Percentiles rank a stretch among this genome's conserved stretches.
Conservation (phyloP, 495 filamentous ascomycete genomes). For the Aspergillus conjunctus region DNA sequence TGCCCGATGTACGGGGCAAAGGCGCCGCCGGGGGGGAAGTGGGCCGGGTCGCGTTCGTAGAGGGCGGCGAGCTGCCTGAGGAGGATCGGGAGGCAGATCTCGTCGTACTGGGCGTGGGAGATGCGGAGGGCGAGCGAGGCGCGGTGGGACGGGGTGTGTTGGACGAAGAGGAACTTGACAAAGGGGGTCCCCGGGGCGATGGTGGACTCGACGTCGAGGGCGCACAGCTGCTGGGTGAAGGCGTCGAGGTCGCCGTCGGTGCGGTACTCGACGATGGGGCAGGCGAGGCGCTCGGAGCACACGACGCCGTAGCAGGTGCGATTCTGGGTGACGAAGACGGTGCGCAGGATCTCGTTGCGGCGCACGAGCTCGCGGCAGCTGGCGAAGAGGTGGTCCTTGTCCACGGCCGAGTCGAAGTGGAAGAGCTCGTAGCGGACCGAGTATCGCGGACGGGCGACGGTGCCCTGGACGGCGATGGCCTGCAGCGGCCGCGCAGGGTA, state of each 20-base stretch:
- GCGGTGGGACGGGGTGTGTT: neutral
- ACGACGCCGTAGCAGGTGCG: neutral
- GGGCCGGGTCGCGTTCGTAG: neutral
- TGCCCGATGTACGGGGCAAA: neutral
- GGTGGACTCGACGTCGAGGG: neutral
- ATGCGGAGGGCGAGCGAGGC: neutral
- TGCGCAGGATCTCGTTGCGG: neutral
- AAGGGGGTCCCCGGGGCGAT: neutral
- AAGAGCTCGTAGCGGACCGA: neutral
- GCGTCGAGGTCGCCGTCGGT: neutral
- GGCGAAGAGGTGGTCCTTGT: neutral
- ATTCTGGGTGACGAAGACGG: neutral
- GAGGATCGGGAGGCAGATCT: neutral
- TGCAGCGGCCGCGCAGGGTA: neutral
- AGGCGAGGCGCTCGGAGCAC: neutral
- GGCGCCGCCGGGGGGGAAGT: neutral
- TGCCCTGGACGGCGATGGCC: neutral
- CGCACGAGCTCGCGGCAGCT: neutral
- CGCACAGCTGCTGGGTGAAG: neutral
- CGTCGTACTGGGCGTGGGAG: neutral
- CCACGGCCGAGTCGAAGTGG: neutral
- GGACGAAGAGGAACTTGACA: neutral
- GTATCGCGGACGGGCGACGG: neutral
- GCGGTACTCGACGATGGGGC: neutral
- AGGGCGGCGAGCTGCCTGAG: neutral